Percentiles rank a stretch among this genome's conserved stretches.
Conservation (phyloP, 2,329 filamentous ascomycete species). For the Cercospora sp. region DNA sequence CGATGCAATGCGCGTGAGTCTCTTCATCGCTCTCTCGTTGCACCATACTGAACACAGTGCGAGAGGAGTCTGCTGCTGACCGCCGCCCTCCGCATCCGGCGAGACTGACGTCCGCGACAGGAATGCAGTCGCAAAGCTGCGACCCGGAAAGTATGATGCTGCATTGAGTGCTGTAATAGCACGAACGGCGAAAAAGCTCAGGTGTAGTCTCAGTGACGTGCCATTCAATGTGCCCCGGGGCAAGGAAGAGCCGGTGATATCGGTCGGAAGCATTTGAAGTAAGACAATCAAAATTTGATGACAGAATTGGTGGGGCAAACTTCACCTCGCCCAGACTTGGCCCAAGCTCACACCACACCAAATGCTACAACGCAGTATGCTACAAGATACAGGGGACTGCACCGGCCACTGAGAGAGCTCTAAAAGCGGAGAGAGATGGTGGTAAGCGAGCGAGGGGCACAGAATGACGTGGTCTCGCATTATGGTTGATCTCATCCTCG, state of each 20-base stretch:
- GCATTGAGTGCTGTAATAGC: neutral
- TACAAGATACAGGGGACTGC: too few relatives aligned
- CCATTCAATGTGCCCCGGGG: too few relatives aligned
- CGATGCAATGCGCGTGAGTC: neutral
- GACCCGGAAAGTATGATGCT: neutral
- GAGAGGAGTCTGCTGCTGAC: neutral
- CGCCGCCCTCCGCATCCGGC: neutral
- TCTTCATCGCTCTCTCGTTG: neutral
- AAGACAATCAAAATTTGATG: neutral
- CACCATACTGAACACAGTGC: neutral
- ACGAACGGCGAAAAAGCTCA: too few relatives aligned
- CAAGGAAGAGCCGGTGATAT: neutral
- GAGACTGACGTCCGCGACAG: neutral
- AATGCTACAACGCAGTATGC: neutral
- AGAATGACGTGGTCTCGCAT: too few relatives aligned
- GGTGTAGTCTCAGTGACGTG: neutral
- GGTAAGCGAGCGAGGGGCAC: too few relatives aligned
- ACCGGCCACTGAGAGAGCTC: too few relatives aligned
- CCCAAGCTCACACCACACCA: neutral
- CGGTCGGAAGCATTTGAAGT: neutral
- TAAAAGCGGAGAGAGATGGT: too few relatives aligned
- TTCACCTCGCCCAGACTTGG: neutral
- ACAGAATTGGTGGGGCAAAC: neutral
- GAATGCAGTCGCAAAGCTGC: neutral
- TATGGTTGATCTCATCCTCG: too few relatives aligned